phyloP scores from a whole-genome alignment of 2,329 filamentous ascomycete genomes.

The Colletotrichum neosansevieriae region DNA sequence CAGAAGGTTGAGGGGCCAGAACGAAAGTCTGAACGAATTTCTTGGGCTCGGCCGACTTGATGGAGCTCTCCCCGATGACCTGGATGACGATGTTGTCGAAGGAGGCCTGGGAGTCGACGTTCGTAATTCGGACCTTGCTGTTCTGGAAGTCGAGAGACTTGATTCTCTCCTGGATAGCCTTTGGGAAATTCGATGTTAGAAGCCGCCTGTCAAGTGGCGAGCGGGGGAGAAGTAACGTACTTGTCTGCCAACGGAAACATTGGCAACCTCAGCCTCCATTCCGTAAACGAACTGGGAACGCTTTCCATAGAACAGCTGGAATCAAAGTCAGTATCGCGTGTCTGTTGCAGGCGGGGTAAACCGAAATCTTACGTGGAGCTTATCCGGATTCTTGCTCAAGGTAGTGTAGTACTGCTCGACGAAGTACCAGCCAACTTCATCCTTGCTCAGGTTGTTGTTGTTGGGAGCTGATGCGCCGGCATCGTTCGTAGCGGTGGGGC shows the following conservation, averaged over 20 bases:
- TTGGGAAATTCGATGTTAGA: conserved; percentile 17
- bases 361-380: conserved; percentile 77
- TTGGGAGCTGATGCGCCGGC: conserved; percentile 47
- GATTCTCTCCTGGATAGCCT: conserved; percentile 96
- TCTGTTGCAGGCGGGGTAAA: not conserved
- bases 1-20: conserved; percentile 93
- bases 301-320: conserved; percentile 92
- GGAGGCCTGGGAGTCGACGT: conserved; percentile 96
- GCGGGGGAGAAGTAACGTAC: conserved; percentile 63
- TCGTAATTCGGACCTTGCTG: conserved; percentile 97
- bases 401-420: conserved; percentile 99
- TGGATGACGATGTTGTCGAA: conserved; percentile 96
- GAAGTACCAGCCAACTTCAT: conserved; percentile 99
- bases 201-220: conserved; percentile 33
- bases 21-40: conserved; percentile 99
- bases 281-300: conserved; percentile 95
- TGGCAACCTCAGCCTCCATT: conserved; percentile 87
- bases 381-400: conserved; percentile 92
- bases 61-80: conserved; percentile 97
- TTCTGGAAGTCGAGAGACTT: conserved; percentile 94
- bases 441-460: conserved; percentile 74
- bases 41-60: conserved; percentile 89
- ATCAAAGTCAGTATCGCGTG: conserved; percentile 2
- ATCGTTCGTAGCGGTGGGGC: conserved; percentile 51
- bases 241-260: conserved; percentile 87